Base-by-base conservation (phyloP, 768 basidiomycete genomes). In the Mycena haematopus region DNA sequence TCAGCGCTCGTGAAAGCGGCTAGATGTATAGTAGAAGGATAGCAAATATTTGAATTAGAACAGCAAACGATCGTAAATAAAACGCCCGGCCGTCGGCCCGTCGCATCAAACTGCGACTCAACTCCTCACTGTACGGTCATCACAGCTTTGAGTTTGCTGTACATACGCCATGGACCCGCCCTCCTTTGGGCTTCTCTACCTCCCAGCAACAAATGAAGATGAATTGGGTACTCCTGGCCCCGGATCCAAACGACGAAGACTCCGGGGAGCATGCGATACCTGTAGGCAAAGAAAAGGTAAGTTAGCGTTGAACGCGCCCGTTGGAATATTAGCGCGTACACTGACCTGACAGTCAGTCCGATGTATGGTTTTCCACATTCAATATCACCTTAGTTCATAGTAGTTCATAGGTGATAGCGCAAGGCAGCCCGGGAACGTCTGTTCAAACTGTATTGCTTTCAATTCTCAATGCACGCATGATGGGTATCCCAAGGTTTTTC, bases 361-460 rank as follows among this genome's bases (percentile, higher is more conserved):
- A 25, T 66, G 65, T 66, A 47, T 6, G 56, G 35, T 1, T 47
- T 19, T 15, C 11, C 1, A 11, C 11, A 14, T 7, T 17, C 1
- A 42, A 50, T 38, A 53, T 0, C 27, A 33, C 19, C 2, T 15
- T 9, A 1, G 13, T 38, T 44, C 24, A 61, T 35, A 22, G 17
- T 35, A 22, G 17, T 3, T 6, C 17, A 27, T 44, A 80, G 79
- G 79, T 56, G 81, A 85, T 65, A 83, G 83, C 65, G 80, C 78
- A 19, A 81, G 76, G 65, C 77, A 75, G 75, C 76, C 78, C 8
- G 72, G 73, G 22, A 78, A 78, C 58, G 66, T 73, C 27, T 83
- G 82, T 65, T 77, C 81, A 0, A 82, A 82, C 67, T 82, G 81
- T 66, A 71, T 76, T 44, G 73, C 79, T 19, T 81, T 78, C 68